Conservation (phyloP, 352 stramenopile species). For the Plasmopara viticola region DNA sequence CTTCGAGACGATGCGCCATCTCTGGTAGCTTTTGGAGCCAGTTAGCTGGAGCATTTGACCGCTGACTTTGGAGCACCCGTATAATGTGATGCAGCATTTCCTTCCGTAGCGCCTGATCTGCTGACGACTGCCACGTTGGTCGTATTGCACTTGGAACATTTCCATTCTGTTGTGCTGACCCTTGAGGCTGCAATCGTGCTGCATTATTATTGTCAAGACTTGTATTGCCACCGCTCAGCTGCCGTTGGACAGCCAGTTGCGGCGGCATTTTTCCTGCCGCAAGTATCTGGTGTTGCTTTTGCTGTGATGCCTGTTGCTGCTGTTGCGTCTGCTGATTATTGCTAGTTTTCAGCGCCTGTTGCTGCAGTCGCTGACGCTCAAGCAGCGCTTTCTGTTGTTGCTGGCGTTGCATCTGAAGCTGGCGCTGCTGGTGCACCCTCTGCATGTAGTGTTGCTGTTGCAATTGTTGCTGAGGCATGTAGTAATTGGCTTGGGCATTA, state of each 20-base stretch:
- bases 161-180: constrained; percentile 10
- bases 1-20: constrained; percentile 96
- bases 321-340: constrained; percentile 20
- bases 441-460: constrained; percentile 81
- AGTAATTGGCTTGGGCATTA: constrained; percentile 60
- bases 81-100: constrained; percentile 91
- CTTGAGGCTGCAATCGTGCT: constrained; percentile 20
- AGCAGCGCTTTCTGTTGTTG: constrained; percentile 33
- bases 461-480: constrained; percentile 62
- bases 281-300: constrained; percentile 37
- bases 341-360: constrained; percentile 23
- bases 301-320: constrained; percentile 30
- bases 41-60: constrained; percentile 92
- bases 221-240: constrained; percentile 21
- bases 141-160: constrained; percentile 13
- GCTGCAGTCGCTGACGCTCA: constrained; percentile 29
- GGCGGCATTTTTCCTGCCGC: constrained; percentile 15
- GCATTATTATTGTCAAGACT: constrained; percentile 19
- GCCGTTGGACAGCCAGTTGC: constrained; percentile 27
- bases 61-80: constrained; percentile 91
- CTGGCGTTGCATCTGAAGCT: constrained; percentile 30
- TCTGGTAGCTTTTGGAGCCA: constrained; percentile 96
- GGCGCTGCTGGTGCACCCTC: constrained; percentile 34
- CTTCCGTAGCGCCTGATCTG: constrained; percentile 66
- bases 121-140: constrained; percentile 61